A percentile compares a stretch with the other conserved stretches of the same genome.
phyloP scores from a whole-genome alignment of 1,139 yeast genomes.

The Yamadazyma sp. region DNA sequence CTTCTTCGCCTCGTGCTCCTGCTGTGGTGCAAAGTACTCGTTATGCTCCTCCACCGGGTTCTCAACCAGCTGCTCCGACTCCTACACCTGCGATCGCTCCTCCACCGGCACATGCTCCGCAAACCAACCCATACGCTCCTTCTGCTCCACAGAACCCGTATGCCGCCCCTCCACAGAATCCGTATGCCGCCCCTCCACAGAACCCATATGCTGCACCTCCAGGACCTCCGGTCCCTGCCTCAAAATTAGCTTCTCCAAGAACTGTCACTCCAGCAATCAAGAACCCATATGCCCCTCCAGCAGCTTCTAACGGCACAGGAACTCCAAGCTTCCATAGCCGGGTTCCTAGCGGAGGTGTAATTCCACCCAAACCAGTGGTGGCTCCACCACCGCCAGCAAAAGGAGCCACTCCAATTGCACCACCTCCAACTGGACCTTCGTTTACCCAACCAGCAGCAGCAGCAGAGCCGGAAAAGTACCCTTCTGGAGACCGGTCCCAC shows the following conservation, averaged over 20 bases:
- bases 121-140: constrained; percentile 16
- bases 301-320: constrained; percentile 27
- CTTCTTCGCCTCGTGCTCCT: constrained; percentile 15
- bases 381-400: constrained; percentile 24
- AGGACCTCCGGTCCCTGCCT: constrained; percentile 1
- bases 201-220: constrained; percentile 13
- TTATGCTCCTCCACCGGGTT: constrained; percentile 41
- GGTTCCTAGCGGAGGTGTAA: constrained; percentile 15
- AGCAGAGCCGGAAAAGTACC: constrained; percentile 38
- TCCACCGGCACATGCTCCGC: constrained; percentile 6
- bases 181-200: constrained; percentile 4
- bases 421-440: constrained; percentile 17
- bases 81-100: constrained; percentile 10
- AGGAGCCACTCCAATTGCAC: constrained; percentile 19
- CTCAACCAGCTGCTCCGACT: constrained; percentile 14
- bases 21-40: constrained; percentile 24
- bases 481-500: constrained; percentile 71
- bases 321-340: constrained; percentile 15
- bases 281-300: constrained; percentile 44
- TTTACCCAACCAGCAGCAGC: constrained; percentile 20
- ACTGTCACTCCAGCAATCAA: constrained; percentile 26
- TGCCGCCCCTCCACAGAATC: constrained; percentile 10
- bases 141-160: constrained; percentile 17
- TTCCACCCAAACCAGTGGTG: constrained; percentile 19
- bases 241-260: constrained; percentile 11